Evolutionary conservation across 345 rosid species (phyloP).

Genomic region (Eucalyptus decipiens): DNA sequence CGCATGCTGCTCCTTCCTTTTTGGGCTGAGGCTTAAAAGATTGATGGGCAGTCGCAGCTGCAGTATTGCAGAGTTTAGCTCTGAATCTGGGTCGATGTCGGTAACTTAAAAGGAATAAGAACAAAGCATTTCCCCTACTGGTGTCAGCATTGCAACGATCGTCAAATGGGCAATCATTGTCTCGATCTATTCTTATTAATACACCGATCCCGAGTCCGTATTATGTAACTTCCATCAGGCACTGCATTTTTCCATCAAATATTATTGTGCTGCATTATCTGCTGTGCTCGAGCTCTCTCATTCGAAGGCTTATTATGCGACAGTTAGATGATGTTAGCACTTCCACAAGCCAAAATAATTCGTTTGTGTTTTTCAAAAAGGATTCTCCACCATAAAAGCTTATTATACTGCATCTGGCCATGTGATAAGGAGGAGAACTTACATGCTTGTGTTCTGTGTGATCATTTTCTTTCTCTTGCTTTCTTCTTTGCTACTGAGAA

Average conservation of each 20-base stretch:
- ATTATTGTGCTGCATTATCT: too few relatives aligned
- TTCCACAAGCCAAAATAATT: too few relatives aligned
- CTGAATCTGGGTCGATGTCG: neutral
- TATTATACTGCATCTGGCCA: too few relatives aligned
- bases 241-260: too few relatives aligned
- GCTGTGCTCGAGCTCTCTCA: too few relatives aligned
- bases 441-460: neutral
- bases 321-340: too few relatives aligned
- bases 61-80: neutral
- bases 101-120: neutral
- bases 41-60: neutral
- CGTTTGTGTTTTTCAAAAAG: too few relatives aligned
- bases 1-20: too few relatives aligned
- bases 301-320: too few relatives aligned
- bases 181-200: neutral
- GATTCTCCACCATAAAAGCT: too few relatives aligned
- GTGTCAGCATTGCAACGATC: accelerated
- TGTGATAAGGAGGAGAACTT: neutral
- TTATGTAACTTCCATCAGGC: too few relatives aligned
- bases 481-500: neutral
- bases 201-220: accelerated
- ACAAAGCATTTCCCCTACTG: accelerated
- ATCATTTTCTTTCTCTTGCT: neutral
- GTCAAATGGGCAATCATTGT: neutral
- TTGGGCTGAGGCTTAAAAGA: too few relatives aligned